Conservation (phyloP, 805 yeast species). For the Metschnikowia amazonensis region DNA sequence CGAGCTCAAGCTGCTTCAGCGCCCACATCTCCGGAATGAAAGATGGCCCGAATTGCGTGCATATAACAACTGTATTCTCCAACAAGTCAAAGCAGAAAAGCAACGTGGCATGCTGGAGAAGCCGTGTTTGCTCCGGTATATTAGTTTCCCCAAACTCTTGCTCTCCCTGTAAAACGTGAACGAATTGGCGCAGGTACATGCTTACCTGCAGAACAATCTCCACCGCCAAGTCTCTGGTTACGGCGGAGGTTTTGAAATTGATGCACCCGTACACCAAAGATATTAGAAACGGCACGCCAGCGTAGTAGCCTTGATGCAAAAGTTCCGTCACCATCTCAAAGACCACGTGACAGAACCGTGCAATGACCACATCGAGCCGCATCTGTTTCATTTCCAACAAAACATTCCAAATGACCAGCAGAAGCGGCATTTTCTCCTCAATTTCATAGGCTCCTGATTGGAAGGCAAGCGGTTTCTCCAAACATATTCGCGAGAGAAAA, state of each 20-base stretch:
- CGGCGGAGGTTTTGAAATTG: constrained; percentile 61
- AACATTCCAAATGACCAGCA: constrained; percentile 42
- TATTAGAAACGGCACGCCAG: constrained; percentile 58
- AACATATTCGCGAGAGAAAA: constrained; percentile 30
- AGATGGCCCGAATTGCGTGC: constrained; percentile 24
- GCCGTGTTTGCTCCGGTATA: constrained; percentile 25
- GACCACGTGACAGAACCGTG: constrained; percentile 31
- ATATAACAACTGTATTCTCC: constrained; percentile 40
- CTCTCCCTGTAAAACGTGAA: constrained; percentile 21
- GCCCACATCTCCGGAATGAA: constrained; percentile 22
- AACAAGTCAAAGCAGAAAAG: constrained; percentile 53
- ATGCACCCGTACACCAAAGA: constrained; percentile 54
- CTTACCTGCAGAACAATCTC: constrained; percentile 17
- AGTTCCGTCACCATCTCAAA: constrained; percentile 25
- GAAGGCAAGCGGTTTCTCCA: constrained; percentile 14
- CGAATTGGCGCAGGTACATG: constrained; percentile 18
- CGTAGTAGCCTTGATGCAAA: constrained; percentile 21
- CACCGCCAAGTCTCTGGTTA: constrained; percentile 32
- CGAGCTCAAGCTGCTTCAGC: constrained; percentile 28
- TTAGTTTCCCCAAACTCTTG: constrained; percentile 18
- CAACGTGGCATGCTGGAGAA: constrained; percentile 52
- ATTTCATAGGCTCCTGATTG: constrained; percentile 21
- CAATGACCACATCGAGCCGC: constrained; percentile 48
- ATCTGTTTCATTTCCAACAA: constrained; percentile 42
- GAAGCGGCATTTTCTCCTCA: constrained; percentile 29